Base-by-base conservation (phyloP, 2,329 filamentous ascomycete species). In the Fusarium sambucinum region DNA sequence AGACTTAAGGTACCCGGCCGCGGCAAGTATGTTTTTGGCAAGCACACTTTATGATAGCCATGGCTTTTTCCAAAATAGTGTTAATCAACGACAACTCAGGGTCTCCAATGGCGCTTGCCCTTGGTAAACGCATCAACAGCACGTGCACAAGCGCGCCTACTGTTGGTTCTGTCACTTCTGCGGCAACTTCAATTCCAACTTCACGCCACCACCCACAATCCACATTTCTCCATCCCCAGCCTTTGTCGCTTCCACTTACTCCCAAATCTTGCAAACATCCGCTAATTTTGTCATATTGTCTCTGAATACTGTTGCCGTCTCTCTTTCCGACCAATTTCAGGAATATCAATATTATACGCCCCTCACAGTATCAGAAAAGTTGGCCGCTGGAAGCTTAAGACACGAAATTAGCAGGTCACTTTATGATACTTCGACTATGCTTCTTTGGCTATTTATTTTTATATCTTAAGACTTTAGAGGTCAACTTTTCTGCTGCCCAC, bases 11-110 rank as follows among this genome's bases (percentile, higher is more conserved):
- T 46, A 63, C 58, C 67, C 63, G 67, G 67, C 67, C 67, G 67
- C 67, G 67, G 67, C 67, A 70, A 70, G 55, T 61, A 64, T 70
- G 59, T 25, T 70, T 64, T 52, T 60, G 67, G 67, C 63, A 70
- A 41, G 59, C 41, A 64, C 59, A 37, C 2, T 45, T 40, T 44
- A 23, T n/a, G 35, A 13, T 38, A 54, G 12, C 54, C 48, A 42
- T 21, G 35, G 30, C 40, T 55, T 51, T 56, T 56, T 62, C 52
- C 40, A 16, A 44, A 46, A 51, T 17, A 45, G 48, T 42, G 14
- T 44, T n/a, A 42, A 59, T 23, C 33, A 27, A 62, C 30, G 37
- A 53, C 55, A 45, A 14, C 58, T 70, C 54, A 50, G 47, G 47
- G 47, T 50, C 47, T 50, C 38, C 25, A 50, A 56, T 54, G 35